Evolutionary conservation across 2,329 filamentous ascomycete genomes (phyloP).

Genomic region (Graphium sp.): DNA sequence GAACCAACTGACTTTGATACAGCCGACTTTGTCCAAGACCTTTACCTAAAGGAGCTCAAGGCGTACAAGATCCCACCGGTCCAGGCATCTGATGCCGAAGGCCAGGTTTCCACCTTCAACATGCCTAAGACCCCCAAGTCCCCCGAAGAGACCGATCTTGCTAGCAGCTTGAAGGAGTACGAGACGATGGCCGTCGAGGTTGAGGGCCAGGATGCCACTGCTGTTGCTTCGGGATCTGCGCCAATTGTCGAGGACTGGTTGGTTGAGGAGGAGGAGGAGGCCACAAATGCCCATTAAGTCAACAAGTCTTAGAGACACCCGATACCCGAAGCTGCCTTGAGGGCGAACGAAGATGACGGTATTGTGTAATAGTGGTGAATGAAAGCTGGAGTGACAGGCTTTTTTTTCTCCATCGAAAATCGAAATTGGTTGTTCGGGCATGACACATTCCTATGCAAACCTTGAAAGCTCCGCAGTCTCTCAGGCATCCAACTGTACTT

Average conservation of each 20-base stretch:
- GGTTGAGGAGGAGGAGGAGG: constrained; percentile 57
- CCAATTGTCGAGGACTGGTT: constrained; percentile 58
- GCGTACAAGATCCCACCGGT: constrained; percentile 75
- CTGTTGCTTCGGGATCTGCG: constrained; percentile 38
- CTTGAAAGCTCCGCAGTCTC: too few species aligned
- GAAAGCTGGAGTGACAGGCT: too few species aligned
- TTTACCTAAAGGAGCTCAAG: constrained; percentile 94
- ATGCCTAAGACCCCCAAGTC: constrained; percentile 68
- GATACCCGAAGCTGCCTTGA: too few species aligned
- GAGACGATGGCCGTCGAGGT: constrained; percentile 88
- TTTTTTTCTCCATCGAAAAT: too few species aligned
- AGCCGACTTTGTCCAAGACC: constrained; percentile 96
- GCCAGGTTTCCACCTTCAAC: constrained; percentile 78
- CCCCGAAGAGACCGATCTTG: constrained; percentile 87
- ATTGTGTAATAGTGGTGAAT: too few species aligned
- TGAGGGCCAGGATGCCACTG: constrained; percentile 60
- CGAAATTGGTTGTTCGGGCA: too few species aligned
- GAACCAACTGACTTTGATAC: too few species aligned
- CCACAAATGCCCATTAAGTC: constrained; percentile 28
- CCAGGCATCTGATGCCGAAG: constrained; percentile 77
- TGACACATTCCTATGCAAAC: too few species aligned
- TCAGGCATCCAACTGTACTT: too few species aligned
- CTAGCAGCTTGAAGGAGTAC: constrained; percentile 83
- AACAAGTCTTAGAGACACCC: too few species aligned
- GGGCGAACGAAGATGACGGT: too few species aligned